Base-by-base conservation (phyloP, 352 stramenopile species). In the Phytophthora cryptogea region DNA sequence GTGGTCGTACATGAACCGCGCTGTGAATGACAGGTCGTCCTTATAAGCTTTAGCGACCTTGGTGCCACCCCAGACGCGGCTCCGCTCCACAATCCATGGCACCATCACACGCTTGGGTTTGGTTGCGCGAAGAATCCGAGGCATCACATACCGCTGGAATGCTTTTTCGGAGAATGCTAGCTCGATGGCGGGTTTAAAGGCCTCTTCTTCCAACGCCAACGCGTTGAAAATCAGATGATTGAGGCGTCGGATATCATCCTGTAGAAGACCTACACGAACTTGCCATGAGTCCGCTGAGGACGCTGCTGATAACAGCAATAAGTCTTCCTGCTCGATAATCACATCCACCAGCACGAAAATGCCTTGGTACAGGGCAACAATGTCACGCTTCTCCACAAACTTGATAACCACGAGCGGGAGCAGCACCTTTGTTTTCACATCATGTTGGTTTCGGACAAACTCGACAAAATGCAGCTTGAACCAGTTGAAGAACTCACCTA, bases 381-480 rank as follows among this genome's bases (percentile, higher is more conserved):
- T 83, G 52, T 94, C 83, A 10, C 75, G 78, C 51, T 90, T 88
- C 28, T 82, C 75, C 8, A 66, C 66, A 36, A 76, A 67, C 27
- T 85, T 88, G 33, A 92, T 57, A 30, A 76, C 63, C n/a, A 94
- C 48, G 11, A 91, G 60, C 11, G 85, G 85, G 2, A 88, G 53
- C 8, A 92, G 58, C 16, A 92, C 80, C 16, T 71, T 76, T 10
- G 61, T 73, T 54, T 94, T 94, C 20, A 88, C 65, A 17, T 89
- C 67, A 45, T 89, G 74, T 62, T 94, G 85, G 41, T 78, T 79
- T 37, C 70, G 78, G 13, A 94, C 55, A 59, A 92, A 92, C 53
- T 90, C 82, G 41, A 90, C 74, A 62, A 94, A 94, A 35, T 92
- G 70, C 16, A 74, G 73, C 56, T 86, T 88, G 60, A 94, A 94